Evolutionary conservation across 2,329 filamentous ascomycete genomes (phyloP).

Genomic region (Colletotrichum falcatum): DNA sequence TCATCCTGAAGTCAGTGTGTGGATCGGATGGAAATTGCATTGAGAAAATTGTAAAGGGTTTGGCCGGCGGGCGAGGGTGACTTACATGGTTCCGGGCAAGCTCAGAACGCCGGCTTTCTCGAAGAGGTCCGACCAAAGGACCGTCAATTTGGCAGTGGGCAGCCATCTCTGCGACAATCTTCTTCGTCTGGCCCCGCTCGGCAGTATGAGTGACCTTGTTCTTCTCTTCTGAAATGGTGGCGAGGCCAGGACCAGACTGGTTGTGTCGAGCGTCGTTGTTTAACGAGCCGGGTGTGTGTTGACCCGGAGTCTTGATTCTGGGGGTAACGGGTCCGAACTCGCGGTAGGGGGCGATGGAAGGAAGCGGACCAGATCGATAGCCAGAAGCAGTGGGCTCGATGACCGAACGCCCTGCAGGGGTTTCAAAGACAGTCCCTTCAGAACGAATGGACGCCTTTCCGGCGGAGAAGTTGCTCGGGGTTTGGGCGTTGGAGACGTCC

Average conservation of each 20-base stretch:
- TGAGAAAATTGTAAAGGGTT: background rate
- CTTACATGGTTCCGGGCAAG: conserved; percentile 40
- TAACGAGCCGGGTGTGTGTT: conserved; percentile 3
- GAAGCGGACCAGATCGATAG: conserved; percentile 23
- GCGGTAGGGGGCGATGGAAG: background rate
- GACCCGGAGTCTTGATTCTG: conserved; percentile 13
- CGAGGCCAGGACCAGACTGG: conserved; percentile 4
- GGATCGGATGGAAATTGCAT: background rate
- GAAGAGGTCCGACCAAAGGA: conserved; percentile 39
- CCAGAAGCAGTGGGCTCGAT: conserved; percentile 14
- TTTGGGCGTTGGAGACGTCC: background rate
- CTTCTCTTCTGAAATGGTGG: conserved; percentile 27
- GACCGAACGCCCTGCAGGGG: conserved; percentile 18
- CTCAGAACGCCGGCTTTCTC: conserved; percentile 40
- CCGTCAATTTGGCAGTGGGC: conserved; percentile 41
- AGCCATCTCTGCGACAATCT: conserved; percentile 26
- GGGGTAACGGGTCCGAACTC: conserved; percentile 1
- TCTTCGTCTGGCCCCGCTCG: conserved; percentile 4
- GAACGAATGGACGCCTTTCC: conserved; percentile 21
- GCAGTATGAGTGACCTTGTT: background rate
- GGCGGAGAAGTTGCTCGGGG: conserved; percentile 1
- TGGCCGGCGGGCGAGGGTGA: conserved; percentile 4
- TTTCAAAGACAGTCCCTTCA: conserved; percentile 14
- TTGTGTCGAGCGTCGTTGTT: conserved; percentile 1
- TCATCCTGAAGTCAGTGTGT: conserved; percentile 8